Evolutionary conservation across 768 basidiomycete genomes (phyloP).

Genomic region (Pleurotus platypus): DNA sequence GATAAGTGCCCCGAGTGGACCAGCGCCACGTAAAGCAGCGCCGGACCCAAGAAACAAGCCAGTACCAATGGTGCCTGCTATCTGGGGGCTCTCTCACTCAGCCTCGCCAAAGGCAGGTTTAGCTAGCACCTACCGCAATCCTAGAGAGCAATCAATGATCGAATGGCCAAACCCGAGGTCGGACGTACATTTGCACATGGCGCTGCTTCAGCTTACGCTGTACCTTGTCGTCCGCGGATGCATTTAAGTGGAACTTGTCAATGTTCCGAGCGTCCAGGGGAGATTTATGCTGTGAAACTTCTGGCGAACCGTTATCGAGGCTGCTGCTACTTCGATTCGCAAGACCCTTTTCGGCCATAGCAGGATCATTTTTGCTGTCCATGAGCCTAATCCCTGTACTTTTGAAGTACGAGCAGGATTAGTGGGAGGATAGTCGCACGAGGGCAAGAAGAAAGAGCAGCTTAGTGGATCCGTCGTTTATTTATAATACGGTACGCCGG

Average conservation of each 20-base stretch:
- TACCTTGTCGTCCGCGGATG: constrained; percentile 62
- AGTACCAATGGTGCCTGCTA: constrained; percentile 72
- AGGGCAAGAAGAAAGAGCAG: too few species aligned
- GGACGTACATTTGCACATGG: constrained; percentile 69
- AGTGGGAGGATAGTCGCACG: too few species aligned
- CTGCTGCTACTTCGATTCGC: not conserved
- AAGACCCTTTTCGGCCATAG: constrained; percentile 1
- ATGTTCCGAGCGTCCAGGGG: not conserved
- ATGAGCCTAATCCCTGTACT: too few species aligned
- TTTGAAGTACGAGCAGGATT: too few species aligned
- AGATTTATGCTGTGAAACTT: not conserved
- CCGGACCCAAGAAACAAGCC: constrained; percentile 73
- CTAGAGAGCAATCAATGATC: constrained; percentile 20
- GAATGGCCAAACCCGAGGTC: not conserved
- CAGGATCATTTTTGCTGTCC: not conserved
- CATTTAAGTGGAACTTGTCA: constrained; percentile 43
- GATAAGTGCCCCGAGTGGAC: constrained; percentile 62
- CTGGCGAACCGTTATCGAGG: too few species aligned
- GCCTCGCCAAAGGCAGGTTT: not conserved
- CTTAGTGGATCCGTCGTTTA: too few species aligned
- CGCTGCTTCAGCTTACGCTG: constrained; percentile 72
- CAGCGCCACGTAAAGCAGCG: constrained; percentile 52
- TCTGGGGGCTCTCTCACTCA: constrained; percentile 26
- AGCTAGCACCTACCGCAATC: constrained; percentile 51
- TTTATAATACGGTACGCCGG: too few species aligned